These are phyloP conservation scores for Komagataella pastoris DNA, from an alignment of 805 yeast species.

Conservation along the genomic window DNA sequence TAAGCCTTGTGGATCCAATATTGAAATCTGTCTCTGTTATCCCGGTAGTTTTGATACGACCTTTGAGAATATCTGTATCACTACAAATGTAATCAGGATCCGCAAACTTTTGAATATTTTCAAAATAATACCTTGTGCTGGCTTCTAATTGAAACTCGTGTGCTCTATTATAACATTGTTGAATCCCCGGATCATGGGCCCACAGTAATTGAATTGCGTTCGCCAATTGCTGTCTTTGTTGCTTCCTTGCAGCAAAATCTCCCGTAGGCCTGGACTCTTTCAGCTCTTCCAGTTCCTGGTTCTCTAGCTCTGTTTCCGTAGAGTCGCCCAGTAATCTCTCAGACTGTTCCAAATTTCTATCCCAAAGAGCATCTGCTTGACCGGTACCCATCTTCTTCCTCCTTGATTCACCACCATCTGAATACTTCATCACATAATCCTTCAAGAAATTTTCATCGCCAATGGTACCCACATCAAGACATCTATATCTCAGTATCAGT, in stretches of 20 bases:
- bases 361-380: slow-evolving; percentile 20
- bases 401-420: slow-evolving; percentile 37
- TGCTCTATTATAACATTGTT: slow-evolving; percentile 39
- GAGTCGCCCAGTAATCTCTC: slow-evolving; percentile 2
- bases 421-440: slow-evolving; percentile 50
- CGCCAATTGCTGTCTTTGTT: slow-evolving; percentile 43
- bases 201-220: slow-evolving; percentile 58
- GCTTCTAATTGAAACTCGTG: slow-evolving; percentile 80
- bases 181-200: slow-evolving; percentile 57
- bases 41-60: slow-evolving; percentile 92
- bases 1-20: slow-evolving; percentile 50
- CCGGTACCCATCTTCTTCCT: slow-evolving; percentile 47
- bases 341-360: slow-evolving; percentile 4
- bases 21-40: slow-evolving; percentile 77
- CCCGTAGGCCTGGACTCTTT: background rate
- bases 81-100: slow-evolving; percentile 53
- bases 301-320: slow-evolving; percentile 7
- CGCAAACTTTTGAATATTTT: slow-evolving; percentile 53
- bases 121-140: slow-evolving; percentile 71
- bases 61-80: slow-evolving; percentile 77
- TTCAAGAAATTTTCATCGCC: slow-evolving; percentile 52
- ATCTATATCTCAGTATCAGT: slow-evolving; percentile 39
- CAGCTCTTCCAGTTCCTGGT: slow-evolving; percentile 1
- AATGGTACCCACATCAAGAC: slow-evolving; percentile 55
- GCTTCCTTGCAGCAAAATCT: background rate